Base-by-base conservation (phyloP, 2,329 filamentous ascomycete species). In the Alternaria sp. region DNA sequence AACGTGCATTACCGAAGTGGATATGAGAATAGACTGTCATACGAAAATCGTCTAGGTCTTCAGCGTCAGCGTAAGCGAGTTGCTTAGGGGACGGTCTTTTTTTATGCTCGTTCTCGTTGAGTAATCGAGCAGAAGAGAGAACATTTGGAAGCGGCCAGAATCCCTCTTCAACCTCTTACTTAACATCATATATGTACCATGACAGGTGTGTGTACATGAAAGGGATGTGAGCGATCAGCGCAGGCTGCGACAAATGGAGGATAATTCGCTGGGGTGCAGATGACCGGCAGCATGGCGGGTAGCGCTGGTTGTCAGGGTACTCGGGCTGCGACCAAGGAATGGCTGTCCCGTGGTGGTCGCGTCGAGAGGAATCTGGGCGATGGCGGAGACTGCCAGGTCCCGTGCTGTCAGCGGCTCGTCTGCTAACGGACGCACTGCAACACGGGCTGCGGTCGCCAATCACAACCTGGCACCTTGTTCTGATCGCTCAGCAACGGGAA, bases 241-340 rank as follows among this genome's bases (percentile, higher is more conserved):
- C 66, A 69, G 66, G 66, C 70, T 65, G 59, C 59, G 47, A 59
- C 65, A 62, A 63, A 67, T 56, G 66, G 63, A 62, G 64, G 64
- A 62, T 61, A 64, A 55, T 67, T 65, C 61, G 55, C 67, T 61
- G 54, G 68, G 71, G 67, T 72, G 62, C 57, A 64, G 67, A 75
- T 75, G 73, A 73, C 71, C 57, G 70, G 70, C 72, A 75, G 63
- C 57, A 65, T 68, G 66, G 70, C 67, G 72, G 67, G 56, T 64
- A 65, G 67, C 67, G 61, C 59, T 68, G 64, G 63, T 52, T 62
- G 58, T 54, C 65, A 64, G 55, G 53, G 59, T 59, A 64, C 64
- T 64, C 62, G 62, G 60, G 54, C 52, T 53, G 58, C 49, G 58
- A 54, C 63, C 61, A 46, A 58, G 59, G 55, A 51, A 46, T 65